Conservation (phyloP, 148 eudicot genomes). For the Limonium bicolor region DNA sequence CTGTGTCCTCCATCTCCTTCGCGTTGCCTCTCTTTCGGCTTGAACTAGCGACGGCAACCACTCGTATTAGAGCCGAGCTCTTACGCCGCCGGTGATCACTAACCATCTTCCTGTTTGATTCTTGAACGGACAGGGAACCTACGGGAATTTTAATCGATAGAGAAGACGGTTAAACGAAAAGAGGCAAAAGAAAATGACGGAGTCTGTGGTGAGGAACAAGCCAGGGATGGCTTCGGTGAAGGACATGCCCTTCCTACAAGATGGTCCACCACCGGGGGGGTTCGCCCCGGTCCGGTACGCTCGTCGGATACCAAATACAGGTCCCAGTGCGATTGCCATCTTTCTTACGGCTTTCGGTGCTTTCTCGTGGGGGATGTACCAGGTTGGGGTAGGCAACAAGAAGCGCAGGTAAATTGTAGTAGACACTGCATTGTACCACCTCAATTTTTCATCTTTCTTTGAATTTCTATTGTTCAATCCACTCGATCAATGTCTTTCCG, state of each 20-base stretch:
- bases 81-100: no score
- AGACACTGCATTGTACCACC: not conserved
- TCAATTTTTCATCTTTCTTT: not conserved
- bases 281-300: slow-evolving; percentile 85
- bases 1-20: no score
- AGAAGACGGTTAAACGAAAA: no score
- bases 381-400: slow-evolving; percentile 86
- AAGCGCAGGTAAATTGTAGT: slow-evolving; percentile 45
- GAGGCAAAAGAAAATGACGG: slow-evolving; percentile 77
- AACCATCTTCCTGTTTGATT: no score
- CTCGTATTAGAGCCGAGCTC: no score
- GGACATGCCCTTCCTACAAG: slow-evolving; percentile 88
- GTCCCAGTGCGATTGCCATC: slow-evolving; percentile 84
- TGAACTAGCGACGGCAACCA: no score
- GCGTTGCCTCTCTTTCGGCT: no score
- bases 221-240: slow-evolving; percentile 85
- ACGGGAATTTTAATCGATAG: no score
- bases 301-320: slow-evolving; percentile 67
- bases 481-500: no score
- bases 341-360: slow-evolving; percentile 53
- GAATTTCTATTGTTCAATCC: not conserved
- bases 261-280: slow-evolving; percentile 94
- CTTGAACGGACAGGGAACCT: no score
- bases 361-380: slow-evolving; percentile 88
- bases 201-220: slow-evolving; percentile 58